Percentiles rank a stretch among this genome's conserved stretches.
Evolutionary conservation across 2,329 filamentous ascomycete genomes (phyloP).

Genomic region (Paracorniculantispora psalliotae): DNA sequence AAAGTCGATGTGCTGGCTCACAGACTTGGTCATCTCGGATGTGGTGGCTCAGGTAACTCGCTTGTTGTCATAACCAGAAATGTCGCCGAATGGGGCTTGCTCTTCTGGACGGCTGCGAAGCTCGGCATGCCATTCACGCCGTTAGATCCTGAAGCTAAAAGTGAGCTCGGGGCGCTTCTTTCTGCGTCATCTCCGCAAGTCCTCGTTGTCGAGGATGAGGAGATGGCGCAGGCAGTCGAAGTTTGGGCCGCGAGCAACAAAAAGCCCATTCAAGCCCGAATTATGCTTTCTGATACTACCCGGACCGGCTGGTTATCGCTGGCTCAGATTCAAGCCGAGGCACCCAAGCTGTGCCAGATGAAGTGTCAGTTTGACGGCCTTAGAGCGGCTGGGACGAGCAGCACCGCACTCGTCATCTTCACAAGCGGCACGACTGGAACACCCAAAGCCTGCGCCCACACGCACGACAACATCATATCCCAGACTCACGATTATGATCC

Average conservation of each 20-base stretch:
- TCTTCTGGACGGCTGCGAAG: slow-evolving; percentile 33
- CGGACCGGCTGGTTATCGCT: neutral
- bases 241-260: slow-evolving; percentile 1
- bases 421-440: slow-evolving; percentile 46
- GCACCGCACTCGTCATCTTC: slow-evolving; percentile 38
- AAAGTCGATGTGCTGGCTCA: slow-evolving; percentile 18
- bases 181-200: slow-evolving; percentile 22
- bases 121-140: slow-evolving; percentile 31
- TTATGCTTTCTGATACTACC: neutral
- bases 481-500: slow-evolving; percentile 33
- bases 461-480: slow-evolving; percentile 34
- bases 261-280: slow-evolving; percentile 4
- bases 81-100: slow-evolving; percentile 34
- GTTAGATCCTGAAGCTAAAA: slow-evolving; percentile 25
- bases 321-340: neutral
- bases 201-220: slow-evolving; percentile 29
- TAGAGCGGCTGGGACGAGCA: slow-evolving; percentile 3
- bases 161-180: slow-evolving; percentile 23
- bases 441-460: slow-evolving; percentile 42
- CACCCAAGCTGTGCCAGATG: neutral
- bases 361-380: slow-evolving; percentile 3
- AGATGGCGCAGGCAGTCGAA: slow-evolving; percentile 19
- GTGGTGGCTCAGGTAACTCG: slow-evolving; percentile 25
- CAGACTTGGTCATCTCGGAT: slow-evolving; percentile 11
- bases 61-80: slow-evolving; percentile 31